Percentiles rank a stretch among this genome's conserved stretches.
These are phyloP conservation scores for Phytophthora constricta DNA, from an alignment of 352 stramenopile genomes.

Conservation along the genomic window DNA sequence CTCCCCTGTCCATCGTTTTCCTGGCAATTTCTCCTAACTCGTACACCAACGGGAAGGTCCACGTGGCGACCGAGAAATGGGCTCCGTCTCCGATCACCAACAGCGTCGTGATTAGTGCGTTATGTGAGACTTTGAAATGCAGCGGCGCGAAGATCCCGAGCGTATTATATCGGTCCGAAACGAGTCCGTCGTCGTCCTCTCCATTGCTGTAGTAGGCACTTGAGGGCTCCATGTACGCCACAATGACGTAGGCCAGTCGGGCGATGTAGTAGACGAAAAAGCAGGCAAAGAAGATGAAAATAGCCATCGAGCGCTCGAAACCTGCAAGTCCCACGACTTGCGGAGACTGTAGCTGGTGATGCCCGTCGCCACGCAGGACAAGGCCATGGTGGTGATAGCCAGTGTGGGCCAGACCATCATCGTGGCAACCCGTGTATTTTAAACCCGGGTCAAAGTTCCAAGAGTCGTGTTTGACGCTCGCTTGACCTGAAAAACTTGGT, in stretches of 20 bases:
- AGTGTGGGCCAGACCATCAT: conserved; percentile 44
- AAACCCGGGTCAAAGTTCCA: too few relatives aligned
- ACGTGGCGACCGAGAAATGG: conserved; percentile 44
- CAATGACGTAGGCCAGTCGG: conserved; percentile 37
- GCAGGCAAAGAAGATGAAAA: conserved; percentile 61
- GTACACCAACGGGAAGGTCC: conserved; percentile 51
- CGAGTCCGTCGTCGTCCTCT: conserved; percentile 13
- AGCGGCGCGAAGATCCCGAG: conserved; percentile 43
- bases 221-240: conserved; percentile 34
- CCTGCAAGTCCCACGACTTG: conserved; percentile 46
- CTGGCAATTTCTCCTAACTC: conserved; percentile 43
- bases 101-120: conserved; percentile 24
- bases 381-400: conserved; percentile 34
- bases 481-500: background rate
- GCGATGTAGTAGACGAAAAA: conserved; percentile 36
- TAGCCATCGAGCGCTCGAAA: conserved; percentile 59
- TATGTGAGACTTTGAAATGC: conserved; percentile 33
- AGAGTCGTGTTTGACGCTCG: too few relatives aligned
- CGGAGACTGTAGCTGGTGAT: conserved; percentile 49
- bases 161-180: conserved; percentile 39
- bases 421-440: too few relatives aligned
- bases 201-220: conserved; percentile 15
- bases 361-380: conserved; percentile 45
- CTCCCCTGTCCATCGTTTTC: conserved; percentile 53
- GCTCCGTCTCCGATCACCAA: conserved; percentile 40